A percentile compares a stretch with the other conserved stretches of the same genome.
These are phyloP conservation scores for Lyophyllum shimeji DNA, from an alignment of 768 basidiomycete species.

Conservation along the genomic window DNA sequence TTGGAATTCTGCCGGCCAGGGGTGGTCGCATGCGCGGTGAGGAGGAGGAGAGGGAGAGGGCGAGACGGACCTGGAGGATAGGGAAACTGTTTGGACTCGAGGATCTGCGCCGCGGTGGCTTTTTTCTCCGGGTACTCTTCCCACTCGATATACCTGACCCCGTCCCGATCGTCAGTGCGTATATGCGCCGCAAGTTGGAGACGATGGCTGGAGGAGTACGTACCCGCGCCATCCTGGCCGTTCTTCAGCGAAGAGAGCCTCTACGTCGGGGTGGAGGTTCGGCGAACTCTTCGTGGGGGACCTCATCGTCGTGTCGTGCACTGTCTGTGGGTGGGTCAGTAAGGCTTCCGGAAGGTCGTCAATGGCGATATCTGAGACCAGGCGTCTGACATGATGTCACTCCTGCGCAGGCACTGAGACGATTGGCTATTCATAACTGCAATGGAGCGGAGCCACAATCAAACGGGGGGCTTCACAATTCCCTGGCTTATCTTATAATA, in stretches of 20 bases:
- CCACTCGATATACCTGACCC: slow-evolving; percentile 47
- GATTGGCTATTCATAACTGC: not conserved
- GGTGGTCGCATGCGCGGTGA: not conserved
- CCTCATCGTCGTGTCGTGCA: no score
- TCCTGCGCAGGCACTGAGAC: not conserved
- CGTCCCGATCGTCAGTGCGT: not conserved
- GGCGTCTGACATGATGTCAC: not conserved
- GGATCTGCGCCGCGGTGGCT: slow-evolving; percentile 35
- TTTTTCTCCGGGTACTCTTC: slow-evolving; percentile 46
- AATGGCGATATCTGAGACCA: not conserved
- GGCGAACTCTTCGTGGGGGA: no score
- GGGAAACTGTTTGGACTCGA: slow-evolving; percentile 38
- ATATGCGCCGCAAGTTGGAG: not conserved
- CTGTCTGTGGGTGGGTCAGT: no score
- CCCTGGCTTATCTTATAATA: slow-evolving; percentile 82
- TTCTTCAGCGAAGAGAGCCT: slow-evolving; percentile 34
- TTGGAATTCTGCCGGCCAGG: slow-evolving; percentile 39
- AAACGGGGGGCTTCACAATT: slow-evolving; percentile 72
- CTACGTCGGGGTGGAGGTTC: no score
- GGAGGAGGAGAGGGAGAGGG: slow-evolving; percentile 5
- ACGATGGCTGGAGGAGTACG: slow-evolving; percentile 4
- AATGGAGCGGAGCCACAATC: no score
- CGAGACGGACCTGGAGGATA: slow-evolving; percentile 31
- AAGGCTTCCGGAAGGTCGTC: no score
- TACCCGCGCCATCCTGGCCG: slow-evolving; percentile 39